Evolutionary conservation across 371 early-diverging fungal species (phyloP).

Genomic region (Mortierella polycephala): DNA sequence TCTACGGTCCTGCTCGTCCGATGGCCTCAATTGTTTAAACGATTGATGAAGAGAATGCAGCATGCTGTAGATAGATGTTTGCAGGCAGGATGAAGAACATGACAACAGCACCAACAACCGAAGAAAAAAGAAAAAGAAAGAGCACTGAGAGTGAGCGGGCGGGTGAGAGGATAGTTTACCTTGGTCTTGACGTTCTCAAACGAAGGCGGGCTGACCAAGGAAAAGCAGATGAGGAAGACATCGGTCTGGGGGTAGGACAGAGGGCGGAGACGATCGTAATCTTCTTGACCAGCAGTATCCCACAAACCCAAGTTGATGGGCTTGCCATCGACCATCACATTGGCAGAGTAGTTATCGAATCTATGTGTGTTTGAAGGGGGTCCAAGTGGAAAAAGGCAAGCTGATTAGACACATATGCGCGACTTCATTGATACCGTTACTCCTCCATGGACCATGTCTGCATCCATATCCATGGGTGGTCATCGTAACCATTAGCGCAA

Average conservation of each 20-base stretch:
- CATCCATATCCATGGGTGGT: too few species aligned
- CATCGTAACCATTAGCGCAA: too few species aligned
- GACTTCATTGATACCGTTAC: too few species aligned
- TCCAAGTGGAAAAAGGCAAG: neutral
- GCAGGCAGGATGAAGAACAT: too few species aligned
- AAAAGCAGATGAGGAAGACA: conserved; percentile 92
- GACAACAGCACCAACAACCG: neutral
- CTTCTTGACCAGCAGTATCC: conserved; percentile 99
- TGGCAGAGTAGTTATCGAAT: conserved; percentile 97
- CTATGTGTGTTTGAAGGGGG: conserved; percentile 52
- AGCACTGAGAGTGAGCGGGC: conserved; percentile 3
- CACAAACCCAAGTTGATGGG: conserved; percentile 95
- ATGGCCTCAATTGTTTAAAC: too few species aligned
- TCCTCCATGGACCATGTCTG: too few species aligned
- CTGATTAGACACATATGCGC: too few species aligned
- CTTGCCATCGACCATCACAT: conserved; percentile 95
- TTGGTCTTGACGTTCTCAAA: conserved; percentile 92
- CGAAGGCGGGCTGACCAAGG: conserved; percentile 88
- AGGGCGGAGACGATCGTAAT: conserved; percentile 95
- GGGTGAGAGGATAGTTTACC: conserved; percentile 54
- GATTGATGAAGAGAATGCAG: too few species aligned
- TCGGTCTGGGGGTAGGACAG: conserved; percentile 96
- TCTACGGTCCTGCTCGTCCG: too few species aligned
- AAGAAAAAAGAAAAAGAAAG: conserved; percentile 3
- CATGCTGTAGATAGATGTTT: neutral